Evolutionary conservation across 2,329 filamentous ascomycete genomes (phyloP).

Genomic region (Chrysoporthe deuterocubensis): DNA sequence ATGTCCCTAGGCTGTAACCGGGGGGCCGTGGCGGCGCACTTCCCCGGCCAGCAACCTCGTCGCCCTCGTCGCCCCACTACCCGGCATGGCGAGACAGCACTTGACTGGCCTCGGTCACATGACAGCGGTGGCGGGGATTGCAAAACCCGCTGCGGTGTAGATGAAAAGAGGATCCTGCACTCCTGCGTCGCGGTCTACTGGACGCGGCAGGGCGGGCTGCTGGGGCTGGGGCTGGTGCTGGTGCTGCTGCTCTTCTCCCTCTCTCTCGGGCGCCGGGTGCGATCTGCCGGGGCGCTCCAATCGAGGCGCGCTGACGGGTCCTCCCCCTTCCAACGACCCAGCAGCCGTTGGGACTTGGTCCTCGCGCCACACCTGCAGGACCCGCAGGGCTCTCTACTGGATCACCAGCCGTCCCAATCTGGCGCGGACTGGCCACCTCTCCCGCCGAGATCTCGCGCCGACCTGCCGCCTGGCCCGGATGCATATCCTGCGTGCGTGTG

Average conservation of each 20-base stretch:
- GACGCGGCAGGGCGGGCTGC: not conserved
- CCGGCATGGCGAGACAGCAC: not conserved
- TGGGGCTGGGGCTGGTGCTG: too few species aligned
- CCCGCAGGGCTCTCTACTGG: not conserved
- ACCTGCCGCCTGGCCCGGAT: too few species aligned
- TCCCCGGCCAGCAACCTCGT: conserved; percentile 18
- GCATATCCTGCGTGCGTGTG: too few species aligned
- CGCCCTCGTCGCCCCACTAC: not conserved
- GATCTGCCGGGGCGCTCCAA: not conserved
- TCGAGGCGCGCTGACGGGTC: not conserved
- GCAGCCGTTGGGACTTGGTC: not conserved
- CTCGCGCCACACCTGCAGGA: not conserved
- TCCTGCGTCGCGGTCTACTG: not conserved
- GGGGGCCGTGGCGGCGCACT: conserved; percentile 24
- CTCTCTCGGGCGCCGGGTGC: not conserved
- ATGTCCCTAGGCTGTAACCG: conserved; percentile 26
- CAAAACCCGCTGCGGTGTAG: not conserved
- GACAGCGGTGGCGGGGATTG: not conserved
- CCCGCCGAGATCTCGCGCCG: conserved; percentile 13
- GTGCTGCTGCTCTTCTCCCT: not conserved
- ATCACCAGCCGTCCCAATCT: not conserved
- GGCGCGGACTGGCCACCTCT: conserved; percentile 15
- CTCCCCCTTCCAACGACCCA: not conserved
- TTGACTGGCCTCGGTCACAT: conserved; percentile 7
- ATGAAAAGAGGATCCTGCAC: not conserved